Evolutionary conservation across 2,329 filamentous ascomycete genomes (phyloP).

Genomic region (Colletotrichum coccodes): DNA sequence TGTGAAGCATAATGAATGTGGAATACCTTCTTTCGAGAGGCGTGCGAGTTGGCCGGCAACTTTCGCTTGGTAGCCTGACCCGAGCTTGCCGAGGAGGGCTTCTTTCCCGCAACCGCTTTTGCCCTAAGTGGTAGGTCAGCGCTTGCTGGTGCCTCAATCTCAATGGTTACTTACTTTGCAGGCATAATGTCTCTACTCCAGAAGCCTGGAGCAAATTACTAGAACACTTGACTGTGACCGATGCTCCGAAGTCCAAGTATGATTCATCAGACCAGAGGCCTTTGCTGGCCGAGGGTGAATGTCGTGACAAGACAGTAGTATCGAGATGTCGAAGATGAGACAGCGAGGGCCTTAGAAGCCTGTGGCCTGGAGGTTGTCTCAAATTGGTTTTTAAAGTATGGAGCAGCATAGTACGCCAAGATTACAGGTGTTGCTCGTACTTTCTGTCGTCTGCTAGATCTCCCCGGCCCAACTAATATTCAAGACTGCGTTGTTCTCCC

Average conservation of each 20-base stretch:
- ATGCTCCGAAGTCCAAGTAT: too few species aligned
- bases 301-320: too few species aligned
- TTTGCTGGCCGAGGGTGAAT: too few species aligned
- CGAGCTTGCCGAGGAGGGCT: too few species aligned
- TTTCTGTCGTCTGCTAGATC: neutral
- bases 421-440: neutral
- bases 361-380: too few species aligned
- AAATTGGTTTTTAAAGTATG: neutral
- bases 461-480: fast-evolving
- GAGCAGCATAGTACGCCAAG: too few species aligned
- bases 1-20: fast-evolving
- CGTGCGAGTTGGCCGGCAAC: neutral
- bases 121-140: neutral
- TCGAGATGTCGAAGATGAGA: neutral
- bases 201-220: neutral
- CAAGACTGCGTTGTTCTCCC: neutral
- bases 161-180: neutral
- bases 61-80: neutral
- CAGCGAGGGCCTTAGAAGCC: too few species aligned
- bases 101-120: too few species aligned
- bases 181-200: neutral
- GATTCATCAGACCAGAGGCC: too few species aligned
- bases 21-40: neutral
- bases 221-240: too few species aligned
- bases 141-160: too few species aligned